These are phyloP conservation scores for Erysimum cheiranthoides DNA, from an alignment of 345 rosid species.

Conservation along the genomic window DNA sequence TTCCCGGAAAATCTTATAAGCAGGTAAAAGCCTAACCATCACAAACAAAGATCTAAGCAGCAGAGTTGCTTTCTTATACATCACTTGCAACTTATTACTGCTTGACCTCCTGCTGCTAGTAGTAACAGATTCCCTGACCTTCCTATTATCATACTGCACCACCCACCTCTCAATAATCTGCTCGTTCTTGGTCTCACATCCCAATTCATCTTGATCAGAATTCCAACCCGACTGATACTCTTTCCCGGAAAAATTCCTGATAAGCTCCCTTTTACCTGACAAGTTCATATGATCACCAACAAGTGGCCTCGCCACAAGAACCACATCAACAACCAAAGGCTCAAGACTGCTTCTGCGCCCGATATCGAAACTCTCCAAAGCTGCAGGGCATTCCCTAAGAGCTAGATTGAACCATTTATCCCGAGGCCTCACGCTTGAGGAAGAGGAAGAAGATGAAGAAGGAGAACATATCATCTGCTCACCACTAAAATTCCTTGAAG, in stretches of 20 bases:
- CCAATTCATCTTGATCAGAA: constrained; percentile 72
- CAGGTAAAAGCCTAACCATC: constrained; percentile 89
- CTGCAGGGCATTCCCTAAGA: constrained; percentile 86
- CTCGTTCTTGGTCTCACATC: constrained; percentile 59
- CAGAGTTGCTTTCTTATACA: constrained; percentile 82
- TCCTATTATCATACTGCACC: constrained; percentile 77
- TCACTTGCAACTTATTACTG: constrained; percentile 56
- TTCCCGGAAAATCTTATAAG: constrained; percentile 80
- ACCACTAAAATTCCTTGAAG: constrained; percentile 82
- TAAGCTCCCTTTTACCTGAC: constrained; percentile 56
- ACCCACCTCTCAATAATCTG: constrained; percentile 94
- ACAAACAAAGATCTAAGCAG: constrained; percentile 86
- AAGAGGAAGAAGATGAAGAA: constrained; percentile 82
- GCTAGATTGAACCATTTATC: constrained; percentile 97
- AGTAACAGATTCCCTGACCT: constrained; percentile 57
- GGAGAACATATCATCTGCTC: constrained; percentile 80
- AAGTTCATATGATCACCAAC: constrained; percentile 55
- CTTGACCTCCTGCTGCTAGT: constrained; percentile 68
- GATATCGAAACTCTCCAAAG: constrained; percentile 77
- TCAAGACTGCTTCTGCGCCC: constrained; percentile 75
- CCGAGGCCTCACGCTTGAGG: constrained; percentile 81
- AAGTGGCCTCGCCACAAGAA: constrained; percentile 65
- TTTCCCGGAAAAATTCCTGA: constrained; percentile 59
- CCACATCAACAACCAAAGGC: constrained; percentile 84
- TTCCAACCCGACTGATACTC: constrained; percentile 57